These are phyloP conservation scores for Russula abietina DNA, from an alignment of 768 basidiomycete genomes.

Conservation along the genomic window DNA sequence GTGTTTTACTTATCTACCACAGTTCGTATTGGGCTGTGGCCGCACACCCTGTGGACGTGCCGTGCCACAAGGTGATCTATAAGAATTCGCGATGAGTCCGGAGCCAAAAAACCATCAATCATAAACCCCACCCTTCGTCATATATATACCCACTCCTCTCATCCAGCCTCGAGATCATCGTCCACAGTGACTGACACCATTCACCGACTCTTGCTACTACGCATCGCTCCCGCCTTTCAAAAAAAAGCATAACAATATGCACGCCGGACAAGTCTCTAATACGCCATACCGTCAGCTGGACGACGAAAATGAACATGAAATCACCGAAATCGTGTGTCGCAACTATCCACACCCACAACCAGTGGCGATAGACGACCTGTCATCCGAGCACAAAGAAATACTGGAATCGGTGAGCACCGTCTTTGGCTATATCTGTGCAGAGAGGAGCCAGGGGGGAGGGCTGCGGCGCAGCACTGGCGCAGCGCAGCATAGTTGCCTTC, in stretches of 20 bases:
- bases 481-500: too few species aligned
- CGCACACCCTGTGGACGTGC: constrained; percentile 12
- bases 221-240: too few species aligned
- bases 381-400: constrained; percentile 1
- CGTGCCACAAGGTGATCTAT: constrained; percentile 17
- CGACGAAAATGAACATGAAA: constrained; percentile 3
- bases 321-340: not conserved
- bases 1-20: constrained; percentile 20
- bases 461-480: too few species aligned
- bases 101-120: not conserved
- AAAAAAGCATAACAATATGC: not conserved
- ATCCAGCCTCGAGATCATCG: not conserved
- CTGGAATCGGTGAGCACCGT: constrained; percentile 11
- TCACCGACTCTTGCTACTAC: not conserved
- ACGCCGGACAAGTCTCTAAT: not conserved
- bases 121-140: not conserved
- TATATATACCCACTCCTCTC: not conserved
- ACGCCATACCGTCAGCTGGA: constrained; percentile 9
- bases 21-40: constrained; percentile 16
- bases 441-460: too few species aligned
- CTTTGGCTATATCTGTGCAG: too few species aligned
- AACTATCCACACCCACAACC: constrained; percentile 13
- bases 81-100: constrained; percentile 2
- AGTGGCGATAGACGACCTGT: constrained; percentile 16
- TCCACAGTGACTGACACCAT: not conserved